Evolutionary conservation across 805 yeast genomes (phyloP), one percentile per base, ranked within the genome.

Genomic region (Kuraishia capsulata): DNA sequence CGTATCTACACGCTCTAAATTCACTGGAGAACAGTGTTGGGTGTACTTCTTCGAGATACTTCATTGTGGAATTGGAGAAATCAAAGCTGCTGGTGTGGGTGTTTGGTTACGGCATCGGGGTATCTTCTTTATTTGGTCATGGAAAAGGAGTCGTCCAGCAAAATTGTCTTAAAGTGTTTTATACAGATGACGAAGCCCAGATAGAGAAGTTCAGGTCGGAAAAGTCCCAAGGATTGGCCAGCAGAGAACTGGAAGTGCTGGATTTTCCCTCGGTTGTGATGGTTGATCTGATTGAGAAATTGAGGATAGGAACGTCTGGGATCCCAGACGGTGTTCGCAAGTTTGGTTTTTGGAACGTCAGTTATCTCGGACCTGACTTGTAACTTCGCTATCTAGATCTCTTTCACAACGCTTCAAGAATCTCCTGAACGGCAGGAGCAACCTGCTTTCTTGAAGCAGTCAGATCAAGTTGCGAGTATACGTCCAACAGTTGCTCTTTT

Each of bases 381-480:
- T n/a, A n/a, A n/a, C n/a, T n/a, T n/a, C n/a, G n/a, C n/a, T n/a
- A n/a, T n/a, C n/a, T n/a, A n/a, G n/a, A n/a, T n/a, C n/a, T n/a
- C n/a, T n/a, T n/a, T n/a, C n/a, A n/a, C n/a, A n/a, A n/a, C n/a
- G n/a, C n/a, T n/a, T n/a, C n/a, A n/a, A 42, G 20, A 14, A 37
- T 18, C 33, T 40, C 31, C 24, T 50, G 47, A 25, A 72, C 39
- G 11, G 65, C 52, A 1, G 97, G 97, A 4, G 85, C 95, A 10
- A 88, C 85, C 53, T 84, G 94, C 54, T 89, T 89, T 49, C 97
- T 70, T 26, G 92, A 82, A 1, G 90, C 89, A 5, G 60, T 54
- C 11, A 69, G 49, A 42, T 81, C 76, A 4, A 38, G 44, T 44
- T 66, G 68, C 52, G 81, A 82, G 44, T 61, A 52, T 40, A 58